Evolutionary conservation across 2,329 filamentous ascomycete genomes (phyloP).

Genomic region (Scolecobasidium constrictum): DNA sequence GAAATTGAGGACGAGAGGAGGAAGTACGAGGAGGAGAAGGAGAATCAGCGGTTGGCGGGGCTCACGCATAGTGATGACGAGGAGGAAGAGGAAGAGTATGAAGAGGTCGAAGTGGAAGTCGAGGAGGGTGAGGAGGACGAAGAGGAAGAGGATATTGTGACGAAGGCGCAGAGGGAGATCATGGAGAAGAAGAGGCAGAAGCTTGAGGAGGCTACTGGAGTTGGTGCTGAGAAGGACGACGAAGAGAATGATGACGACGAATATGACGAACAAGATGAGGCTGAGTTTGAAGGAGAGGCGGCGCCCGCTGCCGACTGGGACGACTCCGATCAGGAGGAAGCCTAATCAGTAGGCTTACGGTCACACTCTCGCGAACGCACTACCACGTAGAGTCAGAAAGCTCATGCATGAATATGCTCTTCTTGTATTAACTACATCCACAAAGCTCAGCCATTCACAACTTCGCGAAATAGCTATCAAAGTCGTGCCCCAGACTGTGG

Average conservation of each 20-base stretch:
- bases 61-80: slow-evolving; percentile 10
- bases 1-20: slow-evolving; percentile 11
- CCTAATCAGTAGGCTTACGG: no score
- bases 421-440: no score
- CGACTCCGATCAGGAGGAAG: no score
- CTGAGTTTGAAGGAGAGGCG: not conserved
- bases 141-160: slow-evolving; percentile 15
- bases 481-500: no score
- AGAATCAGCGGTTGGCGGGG: slow-evolving; percentile 5
- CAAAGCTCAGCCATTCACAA: no score
- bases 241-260: not conserved
- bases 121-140: slow-evolving; percentile 2
- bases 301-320: no score
- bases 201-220: not conserved
- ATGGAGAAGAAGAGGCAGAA: slow-evolving; percentile 6
- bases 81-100: slow-evolving; percentile 19
- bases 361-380: no score
- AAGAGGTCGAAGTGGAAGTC: slow-evolving; percentile 13
- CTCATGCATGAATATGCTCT: no score
- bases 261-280: slow-evolving; percentile 2
- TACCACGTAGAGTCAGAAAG: no score
- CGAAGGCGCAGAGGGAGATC: slow-evolving; percentile 11
- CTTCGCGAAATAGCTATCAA: no score
- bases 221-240: not conserved
- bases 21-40: slow-evolving; percentile 13